These are phyloP conservation scores for Colletotrichum sp. DNA, from an alignment of 2,329 filamentous ascomycete genomes.

Conservation along the genomic window DNA sequence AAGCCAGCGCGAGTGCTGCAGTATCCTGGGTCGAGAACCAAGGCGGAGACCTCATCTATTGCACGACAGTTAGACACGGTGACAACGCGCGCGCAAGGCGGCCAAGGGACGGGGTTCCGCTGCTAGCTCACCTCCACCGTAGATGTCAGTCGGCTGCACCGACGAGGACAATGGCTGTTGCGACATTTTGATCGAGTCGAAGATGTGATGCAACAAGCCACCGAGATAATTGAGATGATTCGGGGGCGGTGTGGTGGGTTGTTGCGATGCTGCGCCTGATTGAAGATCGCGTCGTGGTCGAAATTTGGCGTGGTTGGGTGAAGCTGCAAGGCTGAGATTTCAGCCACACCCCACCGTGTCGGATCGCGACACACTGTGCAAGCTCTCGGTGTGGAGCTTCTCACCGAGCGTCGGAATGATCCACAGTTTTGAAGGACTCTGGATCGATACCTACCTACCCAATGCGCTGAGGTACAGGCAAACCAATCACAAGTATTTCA, in stretches of 20 bases:
- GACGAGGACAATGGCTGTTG: constrained; percentile 61
- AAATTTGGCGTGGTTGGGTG: constrained; percentile 18
- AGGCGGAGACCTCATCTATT: constrained; percentile 93
- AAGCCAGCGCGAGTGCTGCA: constrained; percentile 92
- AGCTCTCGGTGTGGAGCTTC: constrained; percentile 12
- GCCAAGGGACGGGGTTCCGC: not conserved
- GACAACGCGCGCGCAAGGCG: not conserved
- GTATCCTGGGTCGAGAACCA: constrained; percentile 95
- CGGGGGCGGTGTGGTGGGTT: not conserved
- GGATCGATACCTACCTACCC: not conserved
- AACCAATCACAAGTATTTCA: rapidly evolving
- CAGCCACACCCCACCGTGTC: constrained; percentile 18
- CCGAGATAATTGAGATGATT: not conserved
- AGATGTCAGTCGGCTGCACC: constrained; percentile 65
- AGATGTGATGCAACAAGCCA: not conserved
- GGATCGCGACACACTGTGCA: constrained; percentile 14
- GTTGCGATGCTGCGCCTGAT: constrained; percentile 10
- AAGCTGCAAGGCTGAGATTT: constrained; percentile 22
- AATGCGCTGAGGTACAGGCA: not conserved
- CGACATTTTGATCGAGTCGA: constrained; percentile 48
- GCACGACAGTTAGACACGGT: not conserved
- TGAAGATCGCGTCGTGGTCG: constrained; percentile 11
- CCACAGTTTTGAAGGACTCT: not conserved
- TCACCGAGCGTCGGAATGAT: not conserved
- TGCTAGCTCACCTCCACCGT: constrained; percentile 60